Percentiles rank a stretch among this genome's conserved stretches.
Conservation (phyloP, 2,329 filamentous ascomycete species). For the Trichoderma asperellum region DNA sequence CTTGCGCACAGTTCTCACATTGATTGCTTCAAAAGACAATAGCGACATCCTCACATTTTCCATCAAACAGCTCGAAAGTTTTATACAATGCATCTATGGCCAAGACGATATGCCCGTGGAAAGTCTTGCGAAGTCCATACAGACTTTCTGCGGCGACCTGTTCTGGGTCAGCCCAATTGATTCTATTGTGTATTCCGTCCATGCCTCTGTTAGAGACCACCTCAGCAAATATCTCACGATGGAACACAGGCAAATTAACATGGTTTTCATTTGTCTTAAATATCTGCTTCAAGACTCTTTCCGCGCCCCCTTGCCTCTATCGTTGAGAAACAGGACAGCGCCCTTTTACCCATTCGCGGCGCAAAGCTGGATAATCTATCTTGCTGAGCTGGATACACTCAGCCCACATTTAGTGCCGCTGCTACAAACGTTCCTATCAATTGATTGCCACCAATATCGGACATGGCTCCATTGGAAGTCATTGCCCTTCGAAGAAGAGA, state of each 20-base stretch:
- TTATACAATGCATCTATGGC: constrained; percentile 24
- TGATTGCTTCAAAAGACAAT: constrained; percentile 23
- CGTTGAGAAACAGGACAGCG: not conserved
- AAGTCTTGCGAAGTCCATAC: constrained; percentile 15
- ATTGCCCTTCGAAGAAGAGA: constrained; percentile 7
- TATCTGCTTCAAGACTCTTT: constrained; percentile 31
- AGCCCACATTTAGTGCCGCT: constrained; percentile 24
- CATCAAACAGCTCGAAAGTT: constrained; percentile 18
- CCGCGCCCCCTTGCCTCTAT: constrained; percentile 11
- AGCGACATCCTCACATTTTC: constrained; percentile 2
- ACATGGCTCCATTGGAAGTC: constrained; percentile 30
- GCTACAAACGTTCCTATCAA: constrained; percentile 28
- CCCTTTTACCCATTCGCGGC: constrained; percentile 33
- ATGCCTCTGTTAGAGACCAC: constrained; percentile 25
- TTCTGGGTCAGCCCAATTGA: constrained; percentile 21
- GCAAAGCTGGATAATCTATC: constrained; percentile 28
- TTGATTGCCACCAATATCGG: constrained; percentile 29
- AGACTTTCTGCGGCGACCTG: constrained; percentile 18
- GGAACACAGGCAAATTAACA: constrained; percentile 31
- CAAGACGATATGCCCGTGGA: constrained; percentile 3
- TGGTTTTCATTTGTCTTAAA: constrained; percentile 32
- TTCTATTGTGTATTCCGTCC: constrained; percentile 16
- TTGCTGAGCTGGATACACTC: constrained; percentile 26
- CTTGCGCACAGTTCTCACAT: constrained; percentile 21
- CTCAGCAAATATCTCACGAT: constrained; percentile 25